Percentiles rank a stretch among this genome's conserved stretches.
phyloP scores from a whole-genome alignment of 495 filamentous ascomycete genomes.

The Aspergillus homomorphus region DNA sequence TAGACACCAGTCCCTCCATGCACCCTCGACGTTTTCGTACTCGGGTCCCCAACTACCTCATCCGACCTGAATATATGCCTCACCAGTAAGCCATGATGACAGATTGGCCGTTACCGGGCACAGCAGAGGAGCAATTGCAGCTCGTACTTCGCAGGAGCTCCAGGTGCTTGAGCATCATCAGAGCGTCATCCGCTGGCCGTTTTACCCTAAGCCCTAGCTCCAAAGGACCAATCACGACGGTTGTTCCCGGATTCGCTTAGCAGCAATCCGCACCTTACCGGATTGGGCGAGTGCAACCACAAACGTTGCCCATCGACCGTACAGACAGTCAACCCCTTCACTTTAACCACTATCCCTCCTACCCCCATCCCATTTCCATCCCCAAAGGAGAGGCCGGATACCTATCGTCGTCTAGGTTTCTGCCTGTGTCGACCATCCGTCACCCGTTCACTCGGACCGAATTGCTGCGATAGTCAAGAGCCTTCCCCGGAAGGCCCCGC shows the following conservation, averaged over 20 bases:
- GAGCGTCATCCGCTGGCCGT: conserved; percentile 17
- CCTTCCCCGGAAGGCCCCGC: conserved; percentile 51
- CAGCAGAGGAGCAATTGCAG: neutral
- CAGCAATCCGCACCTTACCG: conserved; percentile 26
- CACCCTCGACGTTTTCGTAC: no score
- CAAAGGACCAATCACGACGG: conserved; percentile 17
- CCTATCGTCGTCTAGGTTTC: conserved; percentile 30
- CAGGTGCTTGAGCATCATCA: neutral
- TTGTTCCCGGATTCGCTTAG: conserved; percentile 29
- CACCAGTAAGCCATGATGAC: neutral
- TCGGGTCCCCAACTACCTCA: neutral
- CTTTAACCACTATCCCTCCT: conserved; percentile 13
- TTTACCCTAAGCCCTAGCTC: conserved; percentile 34
- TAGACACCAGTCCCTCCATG: no score
- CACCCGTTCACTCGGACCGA: conserved; percentile 27
- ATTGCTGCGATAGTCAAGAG: conserved; percentile 44
- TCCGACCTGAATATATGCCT: neutral
- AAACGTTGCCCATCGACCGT: conserved; percentile 21
- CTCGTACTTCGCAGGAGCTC: neutral
- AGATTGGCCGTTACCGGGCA: neutral
- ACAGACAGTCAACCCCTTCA: conserved; percentile 16
- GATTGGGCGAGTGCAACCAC: conserved; percentile 27
- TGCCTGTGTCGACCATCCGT: conserved; percentile 30
- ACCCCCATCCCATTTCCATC: conserved; percentile 24
- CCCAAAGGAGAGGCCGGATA: conserved; percentile 34